These are phyloP conservation scores for Hansfordia pulvinata DNA, from an alignment of 2,329 filamentous ascomycete species.

Conservation along the genomic window DNA sequence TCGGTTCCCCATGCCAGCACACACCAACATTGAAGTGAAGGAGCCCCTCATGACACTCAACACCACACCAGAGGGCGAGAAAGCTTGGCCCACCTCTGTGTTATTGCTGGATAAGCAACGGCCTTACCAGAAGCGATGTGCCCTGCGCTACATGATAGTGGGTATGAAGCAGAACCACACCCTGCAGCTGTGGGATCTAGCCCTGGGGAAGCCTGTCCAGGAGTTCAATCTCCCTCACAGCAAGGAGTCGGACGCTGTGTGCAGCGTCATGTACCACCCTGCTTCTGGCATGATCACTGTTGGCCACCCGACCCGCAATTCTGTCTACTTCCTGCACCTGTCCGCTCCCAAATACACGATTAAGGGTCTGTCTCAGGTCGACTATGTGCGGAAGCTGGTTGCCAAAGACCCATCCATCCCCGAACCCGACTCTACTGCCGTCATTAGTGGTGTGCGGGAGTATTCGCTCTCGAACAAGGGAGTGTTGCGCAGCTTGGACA, in stretches of 20 bases:
- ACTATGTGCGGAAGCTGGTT: slow-evolving; percentile 69
- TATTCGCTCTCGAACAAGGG: slow-evolving; percentile 85
- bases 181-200: slow-evolving; percentile 95
- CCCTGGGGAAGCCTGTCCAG: slow-evolving; percentile 86
- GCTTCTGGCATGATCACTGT: slow-evolving; percentile 86
- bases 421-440: slow-evolving; percentile 85
- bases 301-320: slow-evolving; percentile 92
- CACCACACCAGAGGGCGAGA: slow-evolving; percentile 77
- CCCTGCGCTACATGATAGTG: slow-evolving; percentile 81
- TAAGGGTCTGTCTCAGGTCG: slow-evolving; percentile 70
- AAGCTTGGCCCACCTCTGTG: slow-evolving; percentile 94
- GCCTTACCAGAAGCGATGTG: slow-evolving; percentile 79
- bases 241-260: slow-evolving; percentile 95
- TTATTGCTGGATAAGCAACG: slow-evolving; percentile 92
- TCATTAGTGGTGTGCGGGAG: slow-evolving; percentile 92
- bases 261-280: slow-evolving; percentile 90
- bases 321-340: slow-evolving; percentile 90
- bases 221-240: slow-evolving; percentile 93
- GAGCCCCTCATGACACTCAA: slow-evolving; percentile 77
- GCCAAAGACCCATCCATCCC: slow-evolving; percentile 60
- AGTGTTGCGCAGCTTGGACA: slow-evolving; percentile 76
- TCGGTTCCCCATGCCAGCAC: slow-evolving; percentile 36
- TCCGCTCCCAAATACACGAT: slow-evolving; percentile 89
- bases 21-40: slow-evolving; percentile 60
- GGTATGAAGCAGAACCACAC: slow-evolving; percentile 99